Conservation (phyloP, 768 basidiomycete genomes). For the Zangia roseola region DNA sequence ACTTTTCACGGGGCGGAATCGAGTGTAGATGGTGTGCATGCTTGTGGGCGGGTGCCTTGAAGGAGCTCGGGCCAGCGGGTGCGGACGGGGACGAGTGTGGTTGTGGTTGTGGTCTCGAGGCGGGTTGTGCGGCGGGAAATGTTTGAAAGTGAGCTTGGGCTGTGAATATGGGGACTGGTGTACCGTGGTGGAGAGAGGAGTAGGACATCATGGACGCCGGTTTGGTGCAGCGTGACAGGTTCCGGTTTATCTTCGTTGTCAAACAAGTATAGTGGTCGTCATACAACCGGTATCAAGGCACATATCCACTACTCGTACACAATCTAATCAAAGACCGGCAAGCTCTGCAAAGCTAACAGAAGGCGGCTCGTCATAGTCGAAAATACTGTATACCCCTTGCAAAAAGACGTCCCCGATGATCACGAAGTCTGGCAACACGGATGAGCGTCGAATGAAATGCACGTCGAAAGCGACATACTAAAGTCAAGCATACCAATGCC, state of each 20-base stretch:
- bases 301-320: too few species aligned
- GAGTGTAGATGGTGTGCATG: slow-evolving; percentile 87
- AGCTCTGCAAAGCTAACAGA: slow-evolving; percentile 38
- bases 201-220: slow-evolving; percentile 31
- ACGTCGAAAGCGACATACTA: slow-evolving; percentile 2
- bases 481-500: slow-evolving; percentile 21
- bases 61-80: slow-evolving; percentile 29
- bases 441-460: neutral
- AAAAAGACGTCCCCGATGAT: slow-evolving; percentile 32
- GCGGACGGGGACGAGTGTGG: slow-evolving; percentile 16
- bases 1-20: slow-evolving; percentile 85
- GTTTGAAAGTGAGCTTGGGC: slow-evolving; percentile 18
- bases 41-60: slow-evolving; percentile 77
- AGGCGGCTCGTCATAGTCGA: slow-evolving; percentile 26
- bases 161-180: slow-evolving; percentile 13
- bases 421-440: slow-evolving; percentile 8
- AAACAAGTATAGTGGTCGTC: neutral
- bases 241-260: slow-evolving; percentile 23
- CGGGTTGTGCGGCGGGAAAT: slow-evolving; percentile 14
- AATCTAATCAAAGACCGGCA: neutral
- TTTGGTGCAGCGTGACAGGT: slow-evolving; percentile 5
- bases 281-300: too few species aligned
- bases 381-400: slow-evolving; percentile 22
- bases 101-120: slow-evolving; percentile 1
- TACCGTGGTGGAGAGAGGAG: slow-evolving; percentile 18